A percentile compares a stretch with the other conserved stretches of the same genome.
Evolutionary conservation across 2,329 filamentous ascomycete genomes (phyloP).

Genomic region (Cladosporium sp.): DNA sequence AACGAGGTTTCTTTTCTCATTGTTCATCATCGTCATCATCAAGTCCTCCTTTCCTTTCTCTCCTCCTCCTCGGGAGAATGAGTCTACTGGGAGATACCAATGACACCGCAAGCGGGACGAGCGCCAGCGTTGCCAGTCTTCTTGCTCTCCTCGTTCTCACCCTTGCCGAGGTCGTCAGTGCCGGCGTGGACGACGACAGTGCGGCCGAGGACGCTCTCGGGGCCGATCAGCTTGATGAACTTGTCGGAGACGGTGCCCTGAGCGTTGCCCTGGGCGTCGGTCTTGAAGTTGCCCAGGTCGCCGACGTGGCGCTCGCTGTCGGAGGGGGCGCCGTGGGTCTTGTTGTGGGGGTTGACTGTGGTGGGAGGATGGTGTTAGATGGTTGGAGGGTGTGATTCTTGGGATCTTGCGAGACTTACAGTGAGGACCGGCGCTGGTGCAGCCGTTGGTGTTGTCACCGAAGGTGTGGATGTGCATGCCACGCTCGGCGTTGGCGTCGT

Average conservation of each 20-base stretch:
- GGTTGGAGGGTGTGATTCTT: conserved; percentile 7
- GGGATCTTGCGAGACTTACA: conserved; percentile 61
- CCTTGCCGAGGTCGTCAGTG: conserved; percentile 95
- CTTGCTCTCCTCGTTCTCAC: conserved; percentile 89
- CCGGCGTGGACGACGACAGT: conserved; percentile 93
- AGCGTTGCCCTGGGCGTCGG: conserved; percentile 87
- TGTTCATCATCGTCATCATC: conserved; percentile 15
- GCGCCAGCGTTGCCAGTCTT: conserved; percentile 96
- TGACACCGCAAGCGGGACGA: conserved; percentile 84
- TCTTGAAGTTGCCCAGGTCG: conserved; percentile 96
- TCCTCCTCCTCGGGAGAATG: background rate
- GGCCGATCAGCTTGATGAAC: conserved; percentile 92
- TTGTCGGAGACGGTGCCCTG: conserved; percentile 79
- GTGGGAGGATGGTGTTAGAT: background rate
- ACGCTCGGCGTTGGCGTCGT: conserved; percentile 94
- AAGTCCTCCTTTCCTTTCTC: background rate
- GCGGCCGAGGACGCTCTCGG: conserved; percentile 91
- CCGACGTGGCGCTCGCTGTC: conserved; percentile 91
- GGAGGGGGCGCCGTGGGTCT: conserved; percentile 84
- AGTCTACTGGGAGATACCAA: conserved; percentile 36
- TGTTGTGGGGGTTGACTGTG: conserved; percentile 90
- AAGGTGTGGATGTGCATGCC: conserved; percentile 99
- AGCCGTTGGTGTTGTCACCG: conserved; percentile 99
- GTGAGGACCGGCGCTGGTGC: conserved; percentile 96
- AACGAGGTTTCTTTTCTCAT: background rate